Base-by-base conservation (phyloP, 2,329 filamentous ascomycete genomes). In the Phialophora verrucosa region DNA sequence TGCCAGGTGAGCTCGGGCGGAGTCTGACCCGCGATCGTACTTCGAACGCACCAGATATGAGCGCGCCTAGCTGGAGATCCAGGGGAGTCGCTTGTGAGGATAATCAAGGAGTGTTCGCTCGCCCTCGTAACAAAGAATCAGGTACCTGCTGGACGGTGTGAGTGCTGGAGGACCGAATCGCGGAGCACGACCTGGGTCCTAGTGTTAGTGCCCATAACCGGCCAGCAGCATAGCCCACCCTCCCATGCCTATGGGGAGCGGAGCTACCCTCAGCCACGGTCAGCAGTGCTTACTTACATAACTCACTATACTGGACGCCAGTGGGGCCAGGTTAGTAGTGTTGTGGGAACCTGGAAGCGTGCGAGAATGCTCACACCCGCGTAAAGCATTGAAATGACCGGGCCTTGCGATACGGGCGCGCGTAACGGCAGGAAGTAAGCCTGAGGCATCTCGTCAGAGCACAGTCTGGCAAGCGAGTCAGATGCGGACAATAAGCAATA, bases 241-340 rank as follows among this genome's bases (percentile, higher is more conserved):
- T 38, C 44, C 61, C 49, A 59, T 49, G 50, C 44, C 51, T 58
- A 56, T 58, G 54, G 62, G 62, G 59, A 67, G 59, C 67, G 64
- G 59, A 63, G 59, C 59, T 32, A 64, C 44, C 55, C 57, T 64
- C 67, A 69, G 67, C 67, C 67, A 69, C 67, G 55, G 67, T 66
- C 58, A 69, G 64, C 67, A 66, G 29, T 65, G 67, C 64, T 67
- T 64, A 69, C 67, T 69, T 69, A 67, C 67, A 65, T 63, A 63
- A 67, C 58, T 44, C 60, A 49, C 38, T 50, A 62, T 23, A 62
- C 14, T 56, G 59, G 38, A 55, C 50, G 25, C 50, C 59, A 35
- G 64, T 67, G 64, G 67, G 64, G 67, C 63, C 60, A 63, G 25
- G 32, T 44, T 27, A 56, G 50, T 62, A 55, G 60, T 62, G 50